Base-by-base conservation (phyloP, 371 early-diverging fungal genomes). In the Mucor velutinosus region DNA sequence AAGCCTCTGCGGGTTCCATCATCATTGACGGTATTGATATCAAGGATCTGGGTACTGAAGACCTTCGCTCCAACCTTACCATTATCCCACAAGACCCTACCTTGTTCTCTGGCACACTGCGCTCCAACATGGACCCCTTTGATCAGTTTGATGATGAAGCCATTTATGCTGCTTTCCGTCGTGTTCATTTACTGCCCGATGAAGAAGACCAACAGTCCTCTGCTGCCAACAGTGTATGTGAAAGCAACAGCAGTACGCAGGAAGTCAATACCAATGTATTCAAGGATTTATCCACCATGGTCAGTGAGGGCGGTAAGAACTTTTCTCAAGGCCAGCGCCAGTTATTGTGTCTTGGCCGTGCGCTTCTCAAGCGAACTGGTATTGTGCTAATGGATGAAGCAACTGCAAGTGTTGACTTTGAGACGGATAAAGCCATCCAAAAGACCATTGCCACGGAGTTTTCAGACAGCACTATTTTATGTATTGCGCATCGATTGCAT, bases 71-170 rank as follows among this genome's bases (percentile, higher is more conserved):
- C 5, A 78, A 83, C 10, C 60, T 96, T 27, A 88, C 93, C 1
- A 91, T 94, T 35, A 91, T 94, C 59, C 93, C 94, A 27, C 93
- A 94, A 74, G 92, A 95, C 59, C 94, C 95, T 10, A 88, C 93
- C 12, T 73, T 97, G 17, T 96, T 95, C 70, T 76, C 84, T 14
- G 95, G 95, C 19, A 86, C 90, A 0, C 66, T 90, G 30, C 80
- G 90, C 8, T 76, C 72, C 53, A 93, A 93, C 67, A 79, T 93
- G 17, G 93, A 92, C 70, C 93, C 92, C 7, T 90, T 91, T 67
- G 73, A 80, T 41, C 75, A 88, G 56, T 78, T 86, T 47, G 41
- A 70, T 3, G 93, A 92, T 58, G 69, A 70, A 4, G 85, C 86
- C 23, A 69, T 96, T 4, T 95, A 93, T 89, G 78, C 82, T 56